These are phyloP conservation scores for Hygrophila difformis DNA, from an alignment of 257 asterid species.

Conservation along the genomic window DNA sequence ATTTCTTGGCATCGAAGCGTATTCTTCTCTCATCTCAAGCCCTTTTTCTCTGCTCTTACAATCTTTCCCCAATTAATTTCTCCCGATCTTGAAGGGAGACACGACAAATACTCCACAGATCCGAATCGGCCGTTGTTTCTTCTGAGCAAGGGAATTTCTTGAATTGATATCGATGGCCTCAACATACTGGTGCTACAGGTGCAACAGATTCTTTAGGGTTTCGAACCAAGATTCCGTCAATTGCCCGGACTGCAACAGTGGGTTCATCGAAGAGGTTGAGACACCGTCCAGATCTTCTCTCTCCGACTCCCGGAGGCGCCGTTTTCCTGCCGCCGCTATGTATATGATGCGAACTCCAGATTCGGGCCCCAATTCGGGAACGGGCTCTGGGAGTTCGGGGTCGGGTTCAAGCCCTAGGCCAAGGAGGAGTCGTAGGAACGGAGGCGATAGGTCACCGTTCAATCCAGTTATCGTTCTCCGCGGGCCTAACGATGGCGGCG, in stretches of 20 bases:
- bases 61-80: too few relatives aligned
- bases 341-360: conserved; percentile 39
- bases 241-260: conserved; percentile 69
- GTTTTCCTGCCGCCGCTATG: conserved; percentile 61
- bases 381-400: conserved; percentile 23
- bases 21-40: too few relatives aligned
- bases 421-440: conserved; percentile 49
- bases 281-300: conserved; percentile 36
- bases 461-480: conserved; percentile 87
- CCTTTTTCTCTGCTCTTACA: too few relatives aligned
- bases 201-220: conserved; percentile 57
- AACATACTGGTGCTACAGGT: conserved; percentile 65
- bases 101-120: too few relatives aligned
- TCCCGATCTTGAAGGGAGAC: too few relatives aligned
- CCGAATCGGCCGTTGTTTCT: too few relatives aligned
- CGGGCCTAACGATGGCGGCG: conserved; percentile 38
- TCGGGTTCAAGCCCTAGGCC: conserved; percentile 42
- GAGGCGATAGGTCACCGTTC: conserved; percentile 73
- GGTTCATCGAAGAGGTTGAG: conserved; percentile 63
- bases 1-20: too few relatives aligned
- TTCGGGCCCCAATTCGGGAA: conserved; percentile 23
- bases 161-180: conserved; percentile 25
- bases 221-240: conserved; percentile 36
- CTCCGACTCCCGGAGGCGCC: conserved; percentile 50
- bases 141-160: too few relatives aligned